Conservation (phyloP, 805 yeast species). For the Hanseniaspora taiwanica region DNA sequence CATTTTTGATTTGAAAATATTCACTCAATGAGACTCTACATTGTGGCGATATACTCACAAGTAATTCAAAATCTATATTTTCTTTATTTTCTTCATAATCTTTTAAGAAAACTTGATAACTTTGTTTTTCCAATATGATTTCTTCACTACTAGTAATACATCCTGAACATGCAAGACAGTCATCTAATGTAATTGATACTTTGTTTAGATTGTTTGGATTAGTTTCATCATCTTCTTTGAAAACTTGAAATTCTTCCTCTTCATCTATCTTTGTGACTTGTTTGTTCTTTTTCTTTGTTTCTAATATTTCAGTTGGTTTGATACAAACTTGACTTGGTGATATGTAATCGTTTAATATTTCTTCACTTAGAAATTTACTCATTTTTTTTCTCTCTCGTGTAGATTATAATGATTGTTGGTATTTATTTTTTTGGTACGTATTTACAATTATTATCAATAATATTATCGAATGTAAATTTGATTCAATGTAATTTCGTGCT, state of each 20-base stretch:
- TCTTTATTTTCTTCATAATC: constrained; percentile 28
- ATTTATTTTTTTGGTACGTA: background rate
- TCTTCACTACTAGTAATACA: constrained; percentile 98
- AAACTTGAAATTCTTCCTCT: constrained; percentile 58
- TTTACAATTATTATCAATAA: too few species aligned
- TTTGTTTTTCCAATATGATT: constrained; percentile 78
- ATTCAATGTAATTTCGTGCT: too few species aligned
- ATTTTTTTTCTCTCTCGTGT: constrained; percentile 24
- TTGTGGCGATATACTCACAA: constrained; percentile 76
- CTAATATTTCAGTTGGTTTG: constrained; percentile 42
- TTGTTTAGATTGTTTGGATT: constrained; percentile 28
- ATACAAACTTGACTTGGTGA: constrained; percentile 91
- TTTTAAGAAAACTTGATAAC: constrained; percentile 63
- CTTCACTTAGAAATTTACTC: constrained; percentile 83
- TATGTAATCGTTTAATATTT: constrained; percentile 87
- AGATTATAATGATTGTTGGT: background rate
- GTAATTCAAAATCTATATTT: constrained; percentile 25
- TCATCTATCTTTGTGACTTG: constrained; percentile 10
- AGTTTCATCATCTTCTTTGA: constrained; percentile 41
- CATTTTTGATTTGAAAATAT: constrained; percentile 36
- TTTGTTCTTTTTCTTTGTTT: constrained; percentile 3
- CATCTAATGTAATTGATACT: constrained; percentile 81
- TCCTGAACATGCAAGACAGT: constrained; percentile 93
- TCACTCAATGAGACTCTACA: constrained; percentile 69
- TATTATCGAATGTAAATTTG: too few species aligned